Percentiles rank a stretch among this genome's conserved stretches.
phyloP scores from a whole-genome alignment of 345 rosid genomes.

The Eucalyptus curtisii region DNA sequence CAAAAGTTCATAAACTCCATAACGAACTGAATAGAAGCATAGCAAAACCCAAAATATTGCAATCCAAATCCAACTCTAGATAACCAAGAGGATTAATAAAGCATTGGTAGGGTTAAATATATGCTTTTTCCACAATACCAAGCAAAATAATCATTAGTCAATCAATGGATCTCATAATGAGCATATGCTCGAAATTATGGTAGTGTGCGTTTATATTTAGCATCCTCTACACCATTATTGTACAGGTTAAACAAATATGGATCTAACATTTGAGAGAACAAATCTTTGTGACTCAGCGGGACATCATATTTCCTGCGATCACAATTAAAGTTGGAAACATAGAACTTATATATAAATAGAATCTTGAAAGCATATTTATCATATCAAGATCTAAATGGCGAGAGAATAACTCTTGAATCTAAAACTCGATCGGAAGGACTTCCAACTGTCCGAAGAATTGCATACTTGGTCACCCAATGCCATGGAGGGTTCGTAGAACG shows the following conservation, averaged over 20 bases:
- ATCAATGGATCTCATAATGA: neutral
- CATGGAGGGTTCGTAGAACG: too few species aligned
- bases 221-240: too few species aligned
- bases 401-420: neutral
- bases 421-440: neutral
- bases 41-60: neutral
- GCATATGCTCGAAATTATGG: rapidly evolving
- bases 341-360: rapidly evolving
- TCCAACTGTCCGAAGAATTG: too few species aligned
- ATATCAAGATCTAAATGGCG: neutral
- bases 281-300: rapidly evolving
- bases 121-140: too few species aligned
- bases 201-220: too few species aligned
- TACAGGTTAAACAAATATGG: too few species aligned
- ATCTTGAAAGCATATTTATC: neutral
- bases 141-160: too few species aligned
- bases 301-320: rapidly evolving
- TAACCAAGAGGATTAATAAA: neutral
- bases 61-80: neutral
- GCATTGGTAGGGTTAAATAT: neutral
- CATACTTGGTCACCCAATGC: too few species aligned
- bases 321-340: rapidly evolving
- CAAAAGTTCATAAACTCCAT: neutral
- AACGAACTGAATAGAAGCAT: rapidly evolving
- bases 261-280: too few species aligned